Evolutionary conservation across 2,329 filamentous ascomycete genomes (phyloP).

Genomic region (Penicillium corylophilum): DNA sequence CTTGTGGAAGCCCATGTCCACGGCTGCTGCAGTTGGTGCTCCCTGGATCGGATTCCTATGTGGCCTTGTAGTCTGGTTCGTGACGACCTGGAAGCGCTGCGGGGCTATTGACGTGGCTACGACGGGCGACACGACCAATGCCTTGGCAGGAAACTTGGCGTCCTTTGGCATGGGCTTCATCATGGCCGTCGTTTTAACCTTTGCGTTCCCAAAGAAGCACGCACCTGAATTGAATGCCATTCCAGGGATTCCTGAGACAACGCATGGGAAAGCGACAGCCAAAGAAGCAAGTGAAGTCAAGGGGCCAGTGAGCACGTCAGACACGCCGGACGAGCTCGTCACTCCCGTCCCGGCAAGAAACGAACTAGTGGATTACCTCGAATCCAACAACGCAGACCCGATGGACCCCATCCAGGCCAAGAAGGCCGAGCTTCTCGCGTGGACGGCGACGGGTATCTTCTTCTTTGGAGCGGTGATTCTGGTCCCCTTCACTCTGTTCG

Average conservation of each 20-base stretch:
- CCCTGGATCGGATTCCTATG: slow-evolving; percentile 36
- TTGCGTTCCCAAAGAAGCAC: slow-evolving; percentile 34
- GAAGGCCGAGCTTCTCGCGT: slow-evolving; percentile 39
- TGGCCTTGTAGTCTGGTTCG: slow-evolving; percentile 41
- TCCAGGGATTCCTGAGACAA: not conserved
- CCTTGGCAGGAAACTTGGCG: slow-evolving; percentile 41
- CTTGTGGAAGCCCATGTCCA: slow-evolving; percentile 43
- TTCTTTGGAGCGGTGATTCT: slow-evolving; percentile 38
- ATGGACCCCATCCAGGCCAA: slow-evolving; percentile 41
- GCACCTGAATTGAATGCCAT: not conserved
- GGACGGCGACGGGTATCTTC: slow-evolving; percentile 37
- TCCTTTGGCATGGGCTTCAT: slow-evolving; percentile 38
- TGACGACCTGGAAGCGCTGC: slow-evolving; percentile 35
- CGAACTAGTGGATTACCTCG: slow-evolving; percentile 45
- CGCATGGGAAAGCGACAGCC: not conserved
- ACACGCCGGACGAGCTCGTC: not conserved
- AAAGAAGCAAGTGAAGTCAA: not conserved
- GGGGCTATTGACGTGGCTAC: slow-evolving; percentile 38
- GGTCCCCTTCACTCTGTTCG: slow-evolving; percentile 43
- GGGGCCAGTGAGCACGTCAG: not conserved
- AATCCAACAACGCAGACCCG: slow-evolving; percentile 41
- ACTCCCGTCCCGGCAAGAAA: slow-evolving; percentile 28
- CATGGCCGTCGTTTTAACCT: slow-evolving; percentile 35
- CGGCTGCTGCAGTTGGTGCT: slow-evolving; percentile 34
- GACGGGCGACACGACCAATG: slow-evolving; percentile 40